Evolutionary conservation across 2,329 filamentous ascomycete species (phyloP).

Genomic region (Colletotrichum higginsianum): DNA sequence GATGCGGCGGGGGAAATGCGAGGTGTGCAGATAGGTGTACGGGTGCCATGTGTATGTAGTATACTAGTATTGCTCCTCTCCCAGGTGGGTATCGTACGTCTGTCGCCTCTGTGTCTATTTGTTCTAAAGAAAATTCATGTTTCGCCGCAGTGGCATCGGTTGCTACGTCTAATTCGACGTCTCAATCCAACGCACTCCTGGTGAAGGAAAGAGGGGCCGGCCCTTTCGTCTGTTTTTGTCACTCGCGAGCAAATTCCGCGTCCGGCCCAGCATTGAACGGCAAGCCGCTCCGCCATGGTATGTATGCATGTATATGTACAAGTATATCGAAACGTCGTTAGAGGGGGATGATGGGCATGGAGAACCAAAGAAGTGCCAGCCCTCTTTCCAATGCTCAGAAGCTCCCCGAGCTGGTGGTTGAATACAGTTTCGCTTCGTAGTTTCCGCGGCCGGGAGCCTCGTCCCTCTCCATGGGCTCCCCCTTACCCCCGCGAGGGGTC

Average conservation of each 20-base stretch:
- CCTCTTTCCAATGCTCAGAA: conserved; percentile 5
- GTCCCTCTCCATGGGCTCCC: conserved; percentile 1
- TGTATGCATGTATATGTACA: conserved; percentile 7
- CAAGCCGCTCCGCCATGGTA: not conserved
- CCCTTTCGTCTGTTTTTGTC: not conserved
- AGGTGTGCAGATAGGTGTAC: not conserved
- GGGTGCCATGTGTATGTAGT: conserved; percentile 8
- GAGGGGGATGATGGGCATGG: not conserved
- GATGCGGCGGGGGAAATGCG: conserved; percentile 2
- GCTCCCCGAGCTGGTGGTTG: conserved; percentile 24
- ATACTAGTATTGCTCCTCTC: conserved; percentile 2
- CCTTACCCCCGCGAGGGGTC: conserved; percentile 2
- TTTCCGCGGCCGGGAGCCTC: not conserved
- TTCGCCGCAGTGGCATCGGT: not conserved
- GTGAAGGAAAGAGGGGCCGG: not conserved
- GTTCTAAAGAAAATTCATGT: not conserved
- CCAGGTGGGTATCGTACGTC: not conserved
- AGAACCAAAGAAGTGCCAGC: conserved; percentile 12
- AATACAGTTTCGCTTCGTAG: conserved; percentile 22
- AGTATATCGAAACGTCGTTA: not conserved
- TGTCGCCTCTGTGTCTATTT: not conserved
- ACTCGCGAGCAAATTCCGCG: conserved; percentile 11
- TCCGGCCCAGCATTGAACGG: not conserved
- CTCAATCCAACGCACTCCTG: not conserved
- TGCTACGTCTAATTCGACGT: not conserved